phyloP scores from a whole-genome alignment of 257 asterid genomes.

The Lantana camara region DNA sequence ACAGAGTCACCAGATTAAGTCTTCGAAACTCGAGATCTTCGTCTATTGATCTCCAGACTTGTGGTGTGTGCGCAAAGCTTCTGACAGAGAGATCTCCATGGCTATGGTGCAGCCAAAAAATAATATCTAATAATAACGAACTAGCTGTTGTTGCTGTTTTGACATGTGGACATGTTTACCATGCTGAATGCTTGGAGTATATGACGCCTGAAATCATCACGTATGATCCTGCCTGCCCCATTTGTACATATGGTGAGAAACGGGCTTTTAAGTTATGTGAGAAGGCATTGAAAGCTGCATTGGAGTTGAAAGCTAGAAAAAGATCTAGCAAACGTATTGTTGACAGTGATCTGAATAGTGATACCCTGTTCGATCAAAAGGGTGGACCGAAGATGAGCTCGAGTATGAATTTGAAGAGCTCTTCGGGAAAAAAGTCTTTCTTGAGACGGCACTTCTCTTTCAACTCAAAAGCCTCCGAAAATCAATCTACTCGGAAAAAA shows the following conservation, averaged over 20 bases:
- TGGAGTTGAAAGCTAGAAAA: slow-evolving; percentile 70
- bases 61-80: slow-evolving; percentile 84
- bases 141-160: slow-evolving; percentile 85
- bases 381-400: slow-evolving; percentile 65
- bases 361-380: slow-evolving; percentile 45
- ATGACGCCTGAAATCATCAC: slow-evolving; percentile 83
- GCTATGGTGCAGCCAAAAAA: slow-evolving; percentile 69
- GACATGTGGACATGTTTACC: slow-evolving; percentile 88
- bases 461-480: slow-evolving; percentile 61
- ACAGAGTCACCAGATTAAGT: slow-evolving; percentile 56
- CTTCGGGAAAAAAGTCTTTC: slow-evolving; percentile 57
- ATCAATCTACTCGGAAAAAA: slow-evolving; percentile 48
- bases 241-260: slow-evolving; percentile 92
- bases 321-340: slow-evolving; percentile 58
- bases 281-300: slow-evolving; percentile 74
- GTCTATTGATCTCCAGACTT: slow-evolving; percentile 66
- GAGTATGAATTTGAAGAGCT: slow-evolving; percentile 69
- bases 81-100: slow-evolving; percentile 71
- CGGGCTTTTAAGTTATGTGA: slow-evolving; percentile 75
- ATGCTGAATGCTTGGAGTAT: slow-evolving; percentile 90
- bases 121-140: slow-evolving; percentile 67
- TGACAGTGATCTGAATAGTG: slow-evolving; percentile 59
- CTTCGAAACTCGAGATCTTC: slow-evolving; percentile 51
- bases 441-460: slow-evolving; percentile 80
- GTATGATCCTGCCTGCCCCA: slow-evolving; percentile 89